Base-by-base conservation (phyloP, 2,329 filamentous ascomycete species). In the Fusarium cyanostomum region DNA sequence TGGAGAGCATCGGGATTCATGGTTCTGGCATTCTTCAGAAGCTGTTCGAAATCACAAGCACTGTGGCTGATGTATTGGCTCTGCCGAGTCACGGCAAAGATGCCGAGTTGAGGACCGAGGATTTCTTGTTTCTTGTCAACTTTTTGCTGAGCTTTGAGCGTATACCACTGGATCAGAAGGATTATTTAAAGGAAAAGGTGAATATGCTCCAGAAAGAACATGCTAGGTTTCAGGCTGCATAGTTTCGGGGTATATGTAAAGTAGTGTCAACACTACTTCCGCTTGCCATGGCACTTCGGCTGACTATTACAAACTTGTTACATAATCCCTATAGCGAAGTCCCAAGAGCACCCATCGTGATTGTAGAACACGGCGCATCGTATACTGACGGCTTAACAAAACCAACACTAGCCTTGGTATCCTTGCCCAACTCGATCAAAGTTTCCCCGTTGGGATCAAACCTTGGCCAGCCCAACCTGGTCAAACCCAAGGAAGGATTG, bases 1-100 rank as follows among this genome's bases (percentile, higher is more conserved):
- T 75, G 1, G 72, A 75, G n/a, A 81, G 80, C 28, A 80, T 87
- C 41, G 80, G 80, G 5, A 79, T 84, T 1, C 84, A 87, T 61
- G 84, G 85, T 6, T 82, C 78, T n/a, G 82, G 82, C 7, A 84
- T 87, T 44, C 72, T 86, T 15, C 81, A 84, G 52, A 88, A 87
- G 62, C 72, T 88, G 3, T 85, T 87, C 44, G 85, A 87, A 63
- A 84, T 87, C 49, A 83, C 84, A 0, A 85, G 83, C 62, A 86
- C 84, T 0, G 83, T 86, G 33, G 83, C 84, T 0, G 85, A 87
- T 52, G 85, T 87, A 1, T 74, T 86, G 42, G 81, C 83, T 13
- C 71, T 86, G 2, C 81, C 82, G 0, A 77, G 5, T 74, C 79
- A 1, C 38, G 68, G 30, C 46, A 71, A 59, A 18, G 82, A 84